Evolutionary conservation across 768 basidiomycete species (phyloP), one percentile per base, ranked within the genome.

Genomic region (Amanita molliuscula): DNA sequence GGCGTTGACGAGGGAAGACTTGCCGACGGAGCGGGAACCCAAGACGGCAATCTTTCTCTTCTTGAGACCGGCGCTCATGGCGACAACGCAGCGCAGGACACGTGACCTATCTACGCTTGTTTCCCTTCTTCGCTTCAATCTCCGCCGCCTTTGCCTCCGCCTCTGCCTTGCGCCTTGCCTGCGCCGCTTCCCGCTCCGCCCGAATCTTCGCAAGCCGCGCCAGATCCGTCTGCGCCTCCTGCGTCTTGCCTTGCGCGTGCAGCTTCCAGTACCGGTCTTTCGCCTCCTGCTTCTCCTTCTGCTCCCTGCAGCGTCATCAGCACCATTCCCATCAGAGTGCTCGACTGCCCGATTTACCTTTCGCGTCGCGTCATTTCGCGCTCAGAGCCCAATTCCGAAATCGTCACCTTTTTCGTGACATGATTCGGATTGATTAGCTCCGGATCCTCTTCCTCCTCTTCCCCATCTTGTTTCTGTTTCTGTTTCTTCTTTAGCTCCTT

Each of bases 41-140:
- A 94, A 74, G 47, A 92, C 85, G 38, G 88, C 90, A 55, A 94
- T 91, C 73, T 88, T 93, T 63, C 89, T 76, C 72, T 86, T 86
- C 72, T 79, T 86, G 66, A 88, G 67, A 51, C 59, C 60, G 38
- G 55, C 59, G 37, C 61, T 54, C 61, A 62, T 65, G 41, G 33
- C 11, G 23, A 31, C 10, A 31, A 41, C 31, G 40, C 21, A 25
- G 10, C 49, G 44, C 49, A 33, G 43, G 42, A 42, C 31, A n/a
- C 21, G 13, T 23, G 31, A 37, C 38, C 46, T 55, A 55, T 50
- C 56, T 58, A 46, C 60, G 61, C 55, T 61, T 64, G 4, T 57
- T 57, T 57, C 67, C 72, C 57, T 75, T 67, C 73, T 84, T 86
- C 13, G 74, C 78, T 52, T 81, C 78, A 23, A 73, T 53, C 58